These are phyloP conservation scores for Dendrobium chrysotoxum DNA, from an alignment of 106 monocot genomes.

Conservation along the genomic window DNA sequence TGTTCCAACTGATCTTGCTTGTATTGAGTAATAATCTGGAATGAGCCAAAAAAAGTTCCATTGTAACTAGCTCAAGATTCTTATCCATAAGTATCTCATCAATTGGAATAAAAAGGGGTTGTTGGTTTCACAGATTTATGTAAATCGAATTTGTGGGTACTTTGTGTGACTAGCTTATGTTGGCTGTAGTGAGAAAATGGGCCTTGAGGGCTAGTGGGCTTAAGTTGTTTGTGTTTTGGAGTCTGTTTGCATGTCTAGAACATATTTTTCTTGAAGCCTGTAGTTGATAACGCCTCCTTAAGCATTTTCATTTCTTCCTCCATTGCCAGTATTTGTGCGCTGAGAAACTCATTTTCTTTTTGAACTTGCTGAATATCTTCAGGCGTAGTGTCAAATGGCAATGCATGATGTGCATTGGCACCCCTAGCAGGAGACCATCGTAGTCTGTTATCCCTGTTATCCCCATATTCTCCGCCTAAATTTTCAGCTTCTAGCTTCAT, in stretches of 20 bases:
- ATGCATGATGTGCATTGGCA: constrained; percentile 14
- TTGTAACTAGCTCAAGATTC: no score
- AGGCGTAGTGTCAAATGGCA: constrained; percentile 25
- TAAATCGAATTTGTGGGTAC: no score
- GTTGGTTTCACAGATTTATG: no score
- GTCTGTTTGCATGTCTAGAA: constrained; percentile 52
- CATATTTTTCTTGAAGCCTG: constrained; percentile 68
- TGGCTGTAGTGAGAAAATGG: no score
- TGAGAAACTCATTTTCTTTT: constrained; percentile 17
- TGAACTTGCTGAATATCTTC: constrained; percentile 57
- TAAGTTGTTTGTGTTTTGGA: constrained; percentile 13
- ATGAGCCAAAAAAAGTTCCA: no score
- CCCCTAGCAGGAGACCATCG: constrained; percentile 29
- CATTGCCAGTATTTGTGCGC: constrained; percentile 46
- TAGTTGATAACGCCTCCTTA: constrained; percentile 77
- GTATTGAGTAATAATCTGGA: no score
- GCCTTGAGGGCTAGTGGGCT: no score
- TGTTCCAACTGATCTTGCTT: no score
- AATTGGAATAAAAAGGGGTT: no score
- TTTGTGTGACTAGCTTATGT: no score
- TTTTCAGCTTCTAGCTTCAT: constrained; percentile 90
- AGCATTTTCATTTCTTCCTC: constrained; percentile 96
- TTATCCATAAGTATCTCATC: no score
- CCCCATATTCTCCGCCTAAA: constrained; percentile 49
- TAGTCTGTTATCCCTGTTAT: constrained; percentile 9